Conservation (phyloP, 2,329 filamentous ascomycete species). For the Xylaria hypoxylon region DNA sequence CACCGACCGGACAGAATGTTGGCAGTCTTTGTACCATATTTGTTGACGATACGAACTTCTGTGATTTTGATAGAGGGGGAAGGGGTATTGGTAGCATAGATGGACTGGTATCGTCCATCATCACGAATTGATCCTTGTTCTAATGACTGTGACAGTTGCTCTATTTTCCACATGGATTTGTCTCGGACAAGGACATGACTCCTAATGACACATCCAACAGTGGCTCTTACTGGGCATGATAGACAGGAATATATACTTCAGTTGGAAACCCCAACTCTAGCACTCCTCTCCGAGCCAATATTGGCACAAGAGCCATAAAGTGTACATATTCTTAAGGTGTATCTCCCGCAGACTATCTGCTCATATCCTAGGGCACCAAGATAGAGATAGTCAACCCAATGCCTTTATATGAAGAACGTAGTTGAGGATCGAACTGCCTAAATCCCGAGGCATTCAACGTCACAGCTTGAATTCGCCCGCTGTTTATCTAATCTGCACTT, state of each 20-base stretch:
- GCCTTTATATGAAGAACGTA: background rate
- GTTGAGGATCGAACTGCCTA: background rate
- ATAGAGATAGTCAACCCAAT: background rate
- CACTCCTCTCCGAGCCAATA: background rate
- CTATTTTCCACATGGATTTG: background rate
- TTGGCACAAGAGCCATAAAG: background rate
- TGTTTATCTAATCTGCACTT: background rate
- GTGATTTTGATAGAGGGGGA: slow-evolving; percentile 34
- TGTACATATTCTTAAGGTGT: background rate
- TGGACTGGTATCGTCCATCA: slow-evolving; percentile 41
- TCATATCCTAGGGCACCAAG: background rate
- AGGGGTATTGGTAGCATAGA: slow-evolving; percentile 40
- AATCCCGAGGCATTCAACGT: background rate
- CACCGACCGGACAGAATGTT: slow-evolving; percentile 28
- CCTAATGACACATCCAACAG: background rate
- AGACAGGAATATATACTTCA: background rate
- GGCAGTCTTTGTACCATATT: slow-evolving; percentile 43
- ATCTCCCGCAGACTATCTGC: background rate
- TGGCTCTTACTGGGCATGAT: background rate
- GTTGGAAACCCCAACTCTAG: background rate
- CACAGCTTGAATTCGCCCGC: background rate
- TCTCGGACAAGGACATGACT: background rate
- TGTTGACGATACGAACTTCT: slow-evolving; percentile 34
- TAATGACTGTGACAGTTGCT: slow-evolving; percentile 15
- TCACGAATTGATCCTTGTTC: slow-evolving; percentile 39